phyloP scores from a whole-genome alignment of 2,329 filamentous ascomycete genomes.

The Fusarium albidum region DNA sequence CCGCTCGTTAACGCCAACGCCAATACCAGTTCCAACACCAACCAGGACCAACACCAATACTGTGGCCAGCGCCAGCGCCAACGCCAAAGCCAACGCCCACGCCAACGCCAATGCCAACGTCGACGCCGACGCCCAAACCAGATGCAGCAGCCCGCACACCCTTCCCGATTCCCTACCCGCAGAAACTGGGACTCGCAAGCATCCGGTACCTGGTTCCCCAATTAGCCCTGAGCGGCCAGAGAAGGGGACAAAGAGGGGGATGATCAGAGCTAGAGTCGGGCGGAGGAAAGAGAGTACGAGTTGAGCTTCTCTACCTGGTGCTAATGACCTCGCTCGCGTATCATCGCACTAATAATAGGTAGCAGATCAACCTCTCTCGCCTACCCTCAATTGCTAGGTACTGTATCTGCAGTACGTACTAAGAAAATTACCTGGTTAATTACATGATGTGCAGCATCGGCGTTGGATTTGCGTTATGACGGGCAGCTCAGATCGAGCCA shows the following conservation, averaged over 20 bases:
- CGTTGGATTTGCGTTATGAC: constrained; percentile 12
- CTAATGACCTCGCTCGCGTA: constrained; percentile 11
- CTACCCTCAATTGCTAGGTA: constrained; percentile 3
- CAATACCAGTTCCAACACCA: constrained; percentile 2
- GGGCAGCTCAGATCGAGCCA: constrained; percentile 17
- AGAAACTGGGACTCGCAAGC: constrained; percentile 20
- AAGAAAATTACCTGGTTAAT: not conserved
- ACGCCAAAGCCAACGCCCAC: constrained; percentile 13
- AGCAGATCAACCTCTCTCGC: not conserved
- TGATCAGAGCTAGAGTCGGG: not conserved
- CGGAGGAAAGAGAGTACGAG: constrained; percentile 2
- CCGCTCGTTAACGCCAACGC: constrained; percentile 23
- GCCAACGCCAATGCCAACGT: constrained; percentile 11
- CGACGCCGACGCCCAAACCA: constrained; percentile 18
- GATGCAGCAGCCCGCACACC: constrained; percentile 11
- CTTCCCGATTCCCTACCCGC: constrained; percentile 8
- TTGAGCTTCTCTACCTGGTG: constrained; percentile 1
- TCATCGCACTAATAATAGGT: constrained; percentile 17
- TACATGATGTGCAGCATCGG: constrained; percentile 19
- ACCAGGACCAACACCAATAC: constrained; percentile 17
- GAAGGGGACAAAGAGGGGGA: not conserved
- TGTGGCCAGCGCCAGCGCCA: constrained; percentile 14
- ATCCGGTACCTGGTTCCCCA: constrained; percentile 19
- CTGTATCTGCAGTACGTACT: constrained; percentile 17
- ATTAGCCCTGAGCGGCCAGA: constrained; percentile 1